These are phyloP conservation scores for Liquidambar formosana DNA, from an alignment of 164 flowering plant genomes.

Conservation along the genomic window DNA sequence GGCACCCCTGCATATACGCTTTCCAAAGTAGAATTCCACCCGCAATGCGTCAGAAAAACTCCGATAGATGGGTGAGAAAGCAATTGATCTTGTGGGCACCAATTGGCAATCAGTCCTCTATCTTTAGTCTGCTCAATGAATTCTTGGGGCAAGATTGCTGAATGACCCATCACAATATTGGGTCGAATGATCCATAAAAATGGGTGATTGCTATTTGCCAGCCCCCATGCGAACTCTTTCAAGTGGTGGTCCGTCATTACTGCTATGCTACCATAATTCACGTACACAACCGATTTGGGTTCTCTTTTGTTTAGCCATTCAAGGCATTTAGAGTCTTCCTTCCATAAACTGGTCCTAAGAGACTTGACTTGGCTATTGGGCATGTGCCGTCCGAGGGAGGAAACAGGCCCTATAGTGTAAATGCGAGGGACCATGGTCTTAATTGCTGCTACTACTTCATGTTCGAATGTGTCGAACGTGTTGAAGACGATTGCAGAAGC, in stretches of 20 bases:
- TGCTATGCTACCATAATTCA: slow-evolving; percentile 4
- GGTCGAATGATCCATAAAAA: slow-evolving; percentile 10
- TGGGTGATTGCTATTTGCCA: slow-evolving; percentile 10
- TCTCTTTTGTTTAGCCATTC: slow-evolving; percentile 4
- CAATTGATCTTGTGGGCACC: not conserved
- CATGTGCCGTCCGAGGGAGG: not conserved
- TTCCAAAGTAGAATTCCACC: slow-evolving; percentile 9
- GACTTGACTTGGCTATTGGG: not conserved
- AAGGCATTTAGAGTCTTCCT: slow-evolving; percentile 1
- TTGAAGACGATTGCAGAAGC: slow-evolving; percentile 9
- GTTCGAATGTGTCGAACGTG: slow-evolving; percentile 6
- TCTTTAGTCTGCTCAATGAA: not conserved
- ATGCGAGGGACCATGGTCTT: no score
- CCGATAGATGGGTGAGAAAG: not conserved
- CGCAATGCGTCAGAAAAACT: slow-evolving; percentile 2
- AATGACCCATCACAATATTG: slow-evolving; percentile 4
- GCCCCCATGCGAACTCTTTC: slow-evolving; percentile 4
- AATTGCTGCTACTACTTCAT: not conserved
- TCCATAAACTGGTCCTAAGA: not conserved
- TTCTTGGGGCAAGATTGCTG: no score
- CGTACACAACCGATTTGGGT: slow-evolving; percentile 3
- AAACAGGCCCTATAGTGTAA: not conserved
- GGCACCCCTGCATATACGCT: slow-evolving; percentile 1
- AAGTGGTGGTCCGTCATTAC: slow-evolving; percentile 9
- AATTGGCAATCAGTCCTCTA: no score